Percentiles rank a stretch among this genome's conserved stretches.
Conservation (phyloP, 768 basidiomycete species). For the Russula abietina region DNA sequence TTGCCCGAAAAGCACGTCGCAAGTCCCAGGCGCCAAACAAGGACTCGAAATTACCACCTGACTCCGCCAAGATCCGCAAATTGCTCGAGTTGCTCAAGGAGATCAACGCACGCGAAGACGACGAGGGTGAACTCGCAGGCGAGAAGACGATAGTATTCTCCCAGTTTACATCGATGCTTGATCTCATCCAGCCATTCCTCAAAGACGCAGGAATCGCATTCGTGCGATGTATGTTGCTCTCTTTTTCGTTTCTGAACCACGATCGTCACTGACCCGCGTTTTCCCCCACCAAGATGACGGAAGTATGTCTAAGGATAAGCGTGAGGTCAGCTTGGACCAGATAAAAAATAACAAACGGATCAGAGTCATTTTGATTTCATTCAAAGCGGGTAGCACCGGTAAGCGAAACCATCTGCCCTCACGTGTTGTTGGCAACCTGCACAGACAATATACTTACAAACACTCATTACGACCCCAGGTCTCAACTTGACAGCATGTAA, state of each 20-base stretch:
- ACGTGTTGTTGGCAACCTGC: neutral
- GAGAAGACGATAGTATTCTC: constrained; percentile 98
- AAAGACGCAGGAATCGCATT: constrained; percentile 57
- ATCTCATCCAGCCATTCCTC: constrained; percentile 83
- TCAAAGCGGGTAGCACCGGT: constrained; percentile 96
- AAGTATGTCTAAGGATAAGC: constrained; percentile 68
- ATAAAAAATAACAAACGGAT: constrained; percentile 57
- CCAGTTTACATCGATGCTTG: constrained; percentile 84
- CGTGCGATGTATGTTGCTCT: constrained; percentile 77
- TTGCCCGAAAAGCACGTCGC: constrained; percentile 44
- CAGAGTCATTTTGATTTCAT: constrained; percentile 86
- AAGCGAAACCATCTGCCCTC: neutral
- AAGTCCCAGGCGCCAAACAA: constrained; percentile 31
- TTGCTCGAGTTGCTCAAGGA: constrained; percentile 64
- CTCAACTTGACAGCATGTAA: constrained; percentile 91
- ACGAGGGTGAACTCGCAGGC: constrained; percentile 28
- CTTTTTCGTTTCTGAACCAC: neutral
- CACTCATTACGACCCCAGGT: constrained; percentile 38
- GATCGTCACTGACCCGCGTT: neutral
- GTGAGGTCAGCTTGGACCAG: constrained; percentile 66
- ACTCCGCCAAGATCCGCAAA: constrained; percentile 85
- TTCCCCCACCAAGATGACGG: constrained; percentile 68
- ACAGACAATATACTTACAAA: neutral
- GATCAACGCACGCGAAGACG: constrained; percentile 51
- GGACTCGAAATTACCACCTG: constrained; percentile 47